These are phyloP conservation scores for Heimioporus sp. DNA, from an alignment of 768 basidiomycete species.

Conservation along the genomic window DNA sequence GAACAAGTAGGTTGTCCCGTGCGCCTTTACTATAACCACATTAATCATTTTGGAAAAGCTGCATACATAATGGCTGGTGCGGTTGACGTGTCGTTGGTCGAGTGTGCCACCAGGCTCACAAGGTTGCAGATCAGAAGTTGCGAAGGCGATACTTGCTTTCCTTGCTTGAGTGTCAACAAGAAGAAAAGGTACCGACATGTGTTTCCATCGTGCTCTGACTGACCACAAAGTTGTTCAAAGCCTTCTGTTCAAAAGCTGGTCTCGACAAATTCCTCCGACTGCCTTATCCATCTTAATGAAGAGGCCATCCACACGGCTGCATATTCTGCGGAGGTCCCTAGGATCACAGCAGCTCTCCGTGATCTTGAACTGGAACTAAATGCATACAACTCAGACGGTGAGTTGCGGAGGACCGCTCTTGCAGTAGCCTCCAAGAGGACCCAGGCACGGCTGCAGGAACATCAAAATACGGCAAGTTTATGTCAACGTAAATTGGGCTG, in stretches of 20 bases:
- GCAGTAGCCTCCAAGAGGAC: conserved; percentile 42
- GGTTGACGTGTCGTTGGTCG: conserved; percentile 11
- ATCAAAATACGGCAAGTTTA: conserved; percentile 47
- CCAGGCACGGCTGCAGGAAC: conserved; percentile 43
- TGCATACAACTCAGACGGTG: conserved; percentile 37
- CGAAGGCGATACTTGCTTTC: conserved; percentile 58
- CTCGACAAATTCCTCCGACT: conserved; percentile 57
- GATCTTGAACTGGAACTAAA: conserved; percentile 54
- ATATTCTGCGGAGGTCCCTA: conserved; percentile 48
- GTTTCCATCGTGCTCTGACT: conserved; percentile 37
- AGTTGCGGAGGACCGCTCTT: conserved; percentile 43
- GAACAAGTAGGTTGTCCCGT: conserved; percentile 46
- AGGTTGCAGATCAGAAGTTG: conserved; percentile 49
- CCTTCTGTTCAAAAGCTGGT: conserved; percentile 22
- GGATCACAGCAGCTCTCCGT: conserved; percentile 46
- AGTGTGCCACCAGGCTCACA: conserved; percentile 7
- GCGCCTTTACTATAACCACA: not conserved
- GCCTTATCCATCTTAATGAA: conserved; percentile 56
- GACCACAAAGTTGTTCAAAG: conserved; percentile 38
- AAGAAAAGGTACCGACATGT: conserved; percentile 64
- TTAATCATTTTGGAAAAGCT: conserved; percentile 37
- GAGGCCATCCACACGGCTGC: conserved; percentile 64
- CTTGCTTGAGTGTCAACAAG: conserved; percentile 74
- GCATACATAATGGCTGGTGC: conserved; percentile 68
- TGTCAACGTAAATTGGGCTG: not conserved